phyloP scores from a whole-genome alignment of 129 eudicot genomes.

The carrot (Daucus carota) region DH1_v3.0 NC_030386.2:25184501-25185000 shows the following conservation, averaged over 20 bases:
- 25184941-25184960: not conserved
- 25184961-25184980: too few relatives aligned
- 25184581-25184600: slow-evolving; percentile 96
- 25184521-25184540: not conserved
- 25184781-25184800: slow-evolving; percentile 16
- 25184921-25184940: not conserved
- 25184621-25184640: slow-evolving; percentile 81
- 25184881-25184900: not conserved
- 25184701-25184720: slow-evolving; percentile 92
- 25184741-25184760: slow-evolving; percentile 99
- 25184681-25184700: slow-evolving; percentile 91
- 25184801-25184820: not conserved
- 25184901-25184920: not conserved
- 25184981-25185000: too few relatives aligned
- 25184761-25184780: slow-evolving; percentile 97
- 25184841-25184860: not conserved
- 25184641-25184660: slow-evolving; percentile 86
- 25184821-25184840: not conserved
- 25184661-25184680: slow-evolving; percentile 80
- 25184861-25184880: not conserved
- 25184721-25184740: slow-evolving; percentile 98
- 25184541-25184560: not conserved
- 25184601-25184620: slow-evolving; percentile 99
- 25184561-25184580: slow-evolving; percentile 9
- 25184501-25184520: not conserved